Percentiles rank a stretch among this genome's conserved stretches.
These are phyloP conservation scores for Aspergillus ruber DNA, from an alignment of 2,329 filamentous ascomycete genomes.

Conservation along the genomic window DNA sequence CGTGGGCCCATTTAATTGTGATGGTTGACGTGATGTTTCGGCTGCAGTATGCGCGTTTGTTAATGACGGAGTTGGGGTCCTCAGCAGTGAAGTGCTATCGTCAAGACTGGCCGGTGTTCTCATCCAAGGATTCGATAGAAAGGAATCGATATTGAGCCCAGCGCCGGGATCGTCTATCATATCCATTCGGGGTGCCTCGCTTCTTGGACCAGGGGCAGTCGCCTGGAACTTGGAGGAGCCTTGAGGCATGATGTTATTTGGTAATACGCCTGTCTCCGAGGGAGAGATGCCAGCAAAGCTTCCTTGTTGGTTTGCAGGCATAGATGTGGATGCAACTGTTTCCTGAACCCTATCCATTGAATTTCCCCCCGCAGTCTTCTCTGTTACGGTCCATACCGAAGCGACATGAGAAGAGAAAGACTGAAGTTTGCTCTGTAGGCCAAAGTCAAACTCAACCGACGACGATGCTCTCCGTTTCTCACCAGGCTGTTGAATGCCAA, in stretches of 20 bases:
- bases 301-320: constrained; percentile 2
- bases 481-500: constrained; percentile 19
- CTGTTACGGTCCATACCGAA: constrained; percentile 19
- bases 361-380: constrained; percentile 2
- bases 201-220: background rate
- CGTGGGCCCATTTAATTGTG: constrained; percentile 12
- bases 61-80: constrained; percentile 24
- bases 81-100: constrained; percentile 17
- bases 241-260: background rate
- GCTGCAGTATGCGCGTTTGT: constrained; percentile 14
- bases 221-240: background rate
- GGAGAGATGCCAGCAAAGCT: constrained; percentile 3
- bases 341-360: constrained; percentile 1
- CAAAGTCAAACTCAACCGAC: constrained; percentile 18
- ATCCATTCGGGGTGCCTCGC: constrained; percentile 1
- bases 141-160: constrained; percentile 12
- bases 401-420: constrained; percentile 24
- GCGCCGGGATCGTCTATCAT: constrained; percentile 6
- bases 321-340: constrained; percentile 1
- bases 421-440: constrained; percentile 21
- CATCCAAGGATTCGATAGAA: constrained; percentile 24
- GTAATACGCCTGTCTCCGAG: background rate
- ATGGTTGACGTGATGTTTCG: constrained; percentile 13
- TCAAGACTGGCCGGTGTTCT: constrained; percentile 19
- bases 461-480: constrained; percentile 3